Percentiles rank a stretch among this genome's conserved stretches.
Evolutionary conservation across 768 basidiomycete species (phyloP).

Genomic region (Mycena polygramma): DNA sequence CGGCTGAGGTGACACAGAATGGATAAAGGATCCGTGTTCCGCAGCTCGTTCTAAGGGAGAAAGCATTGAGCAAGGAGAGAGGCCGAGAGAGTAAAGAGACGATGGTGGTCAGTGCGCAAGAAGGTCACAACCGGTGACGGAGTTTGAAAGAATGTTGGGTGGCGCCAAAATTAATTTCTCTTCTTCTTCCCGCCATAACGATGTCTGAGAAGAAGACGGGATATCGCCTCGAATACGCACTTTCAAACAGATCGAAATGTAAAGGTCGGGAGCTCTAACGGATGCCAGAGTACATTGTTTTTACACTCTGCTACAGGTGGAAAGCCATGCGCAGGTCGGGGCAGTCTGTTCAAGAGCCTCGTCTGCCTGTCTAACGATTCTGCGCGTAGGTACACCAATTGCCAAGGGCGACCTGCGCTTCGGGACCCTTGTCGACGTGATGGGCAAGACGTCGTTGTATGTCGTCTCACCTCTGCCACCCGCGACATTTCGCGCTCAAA

Average conservation of each 20-base stretch:
- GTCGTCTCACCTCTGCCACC: slow-evolving; percentile 7
- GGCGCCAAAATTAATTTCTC: background rate
- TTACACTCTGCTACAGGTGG: slow-evolving; percentile 61
- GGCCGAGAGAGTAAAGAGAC: background rate
- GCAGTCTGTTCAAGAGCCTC: slow-evolving; percentile 3
- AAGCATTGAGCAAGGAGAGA: background rate
- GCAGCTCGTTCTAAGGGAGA: too few relatives aligned
- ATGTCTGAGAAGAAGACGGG: slow-evolving; percentile 67
- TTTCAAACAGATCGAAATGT: slow-evolving; percentile 78
- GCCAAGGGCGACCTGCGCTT: slow-evolving; percentile 80
- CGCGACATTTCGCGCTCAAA: background rate
- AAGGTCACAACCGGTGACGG: background rate
- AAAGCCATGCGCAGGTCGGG: slow-evolving; percentile 80
- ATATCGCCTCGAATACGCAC: slow-evolving; percentile 85
- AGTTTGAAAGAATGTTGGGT: slow-evolving; percentile 14
- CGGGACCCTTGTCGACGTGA: slow-evolving; percentile 81
- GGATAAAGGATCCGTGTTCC: background rate
- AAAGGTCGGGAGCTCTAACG: slow-evolving; percentile 66
- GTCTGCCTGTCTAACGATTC: slow-evolving; percentile 28
- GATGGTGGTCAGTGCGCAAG: slow-evolving; percentile 19
- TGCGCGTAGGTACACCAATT: slow-evolving; percentile 71
- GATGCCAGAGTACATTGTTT: slow-evolving; percentile 18
- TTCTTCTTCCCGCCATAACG: slow-evolving; percentile 16
- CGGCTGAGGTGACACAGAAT: background rate
- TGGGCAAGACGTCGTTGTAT: slow-evolving; percentile 79